Percentiles rank a stretch among this genome's conserved stretches.
Conservation (phyloP, 345 rosid species). For the Durio zibethinus region DNA sequence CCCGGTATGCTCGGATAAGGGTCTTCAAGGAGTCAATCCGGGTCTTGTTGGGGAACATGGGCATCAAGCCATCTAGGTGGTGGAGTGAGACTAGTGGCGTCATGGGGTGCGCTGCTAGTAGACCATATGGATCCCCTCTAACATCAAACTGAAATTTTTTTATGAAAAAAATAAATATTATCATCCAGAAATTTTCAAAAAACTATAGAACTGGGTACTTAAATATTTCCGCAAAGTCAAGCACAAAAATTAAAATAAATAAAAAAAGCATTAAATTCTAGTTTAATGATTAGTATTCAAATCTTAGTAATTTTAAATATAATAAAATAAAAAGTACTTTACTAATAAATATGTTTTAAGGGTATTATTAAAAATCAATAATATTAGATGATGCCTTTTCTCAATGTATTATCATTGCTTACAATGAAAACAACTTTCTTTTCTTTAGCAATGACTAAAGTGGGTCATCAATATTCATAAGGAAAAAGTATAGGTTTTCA, state of each 20-base stretch:
- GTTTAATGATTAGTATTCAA: too few relatives aligned
- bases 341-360: too few relatives aligned
- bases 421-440: too few relatives aligned
- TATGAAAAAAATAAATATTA: background rate
- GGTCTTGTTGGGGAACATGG: slow-evolving; percentile 54
- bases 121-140: slow-evolving; percentile 64
- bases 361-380: too few relatives aligned
- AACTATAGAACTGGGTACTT: background rate
- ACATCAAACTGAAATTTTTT: slow-evolving; percentile 58
- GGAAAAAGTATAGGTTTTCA: background rate
- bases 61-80: slow-evolving; percentile 54
- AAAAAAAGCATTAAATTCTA: too few relatives aligned
- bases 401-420: too few relatives aligned
- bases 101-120: slow-evolving; percentile 66
- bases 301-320: too few relatives aligned
- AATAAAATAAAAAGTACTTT: too few relatives aligned
- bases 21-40: slow-evolving; percentile 44
- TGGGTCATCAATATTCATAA: too few relatives aligned
- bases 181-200: background rate
- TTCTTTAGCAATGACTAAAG: too few relatives aligned
- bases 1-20: slow-evolving; percentile 40
- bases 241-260: too few relatives aligned
- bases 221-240: background rate
- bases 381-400: too few relatives aligned
- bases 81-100: slow-evolving; percentile 70